Base-by-base conservation (phyloP, 495 filamentous ascomycete species). In the Cudoniella acicularis region DNA sequence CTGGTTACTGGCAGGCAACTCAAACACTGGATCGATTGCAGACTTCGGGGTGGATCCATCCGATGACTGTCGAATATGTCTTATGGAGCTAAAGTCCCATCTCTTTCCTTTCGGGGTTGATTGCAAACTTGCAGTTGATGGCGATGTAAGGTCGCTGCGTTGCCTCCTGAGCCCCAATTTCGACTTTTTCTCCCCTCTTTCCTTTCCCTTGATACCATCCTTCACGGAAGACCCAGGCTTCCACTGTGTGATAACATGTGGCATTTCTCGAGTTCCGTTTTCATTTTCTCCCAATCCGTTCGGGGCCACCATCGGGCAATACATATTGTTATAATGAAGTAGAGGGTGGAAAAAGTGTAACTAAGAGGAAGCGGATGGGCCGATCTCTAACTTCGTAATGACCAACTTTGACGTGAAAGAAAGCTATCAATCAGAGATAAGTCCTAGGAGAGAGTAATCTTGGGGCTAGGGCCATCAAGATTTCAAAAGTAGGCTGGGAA, bases 171-270 rank as follows among this genome's bases (percentile, higher is more conserved):
- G 23, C 6, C 18, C 4, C 48, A 20, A 50, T 9, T 50, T 50
- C 2, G 21, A n/a, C n/a, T 21, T 50, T 21, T 50, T 50, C 18
- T 50, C 48, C 20, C 10, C 48, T 25, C n/a, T 50, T 10, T 24
- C 9, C 20, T 26, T 50, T n/a, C n/a, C 48, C 21, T 50, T 50
- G 20, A 50, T 50, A 6, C 10, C 20, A 18, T 10, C 18, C 16
- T 40, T 30, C 17, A n/a, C 53, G 48, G 13, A 36, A 26, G 18
- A 45, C 18, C 22, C 56, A 2, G 25, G 8, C 4, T 60, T 49
- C 27, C 30, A 59, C 45, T 66, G 63, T 22, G 63, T 59, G 23
- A 52, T 30, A 4, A 66, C 48, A 62, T 66, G 63, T 23, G 59
- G 42, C 51, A 66, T 62, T 17, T 27, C 50, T 6, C 25, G 23